Evolutionary conservation across 345 rosid genomes (phyloP).

Genomic region (Combretum micranthum): DNA sequence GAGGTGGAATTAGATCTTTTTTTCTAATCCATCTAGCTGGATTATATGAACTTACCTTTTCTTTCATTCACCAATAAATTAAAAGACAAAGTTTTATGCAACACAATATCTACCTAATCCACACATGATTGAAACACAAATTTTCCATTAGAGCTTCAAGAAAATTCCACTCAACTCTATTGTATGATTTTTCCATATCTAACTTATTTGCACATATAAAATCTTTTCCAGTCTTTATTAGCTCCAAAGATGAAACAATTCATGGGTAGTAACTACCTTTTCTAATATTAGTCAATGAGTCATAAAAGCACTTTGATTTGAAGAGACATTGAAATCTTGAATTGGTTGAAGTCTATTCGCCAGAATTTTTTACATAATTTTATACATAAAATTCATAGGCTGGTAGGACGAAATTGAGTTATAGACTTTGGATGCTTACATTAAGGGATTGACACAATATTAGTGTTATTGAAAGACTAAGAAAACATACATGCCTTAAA

Average conservation of each 20-base stretch:
- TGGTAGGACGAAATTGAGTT: not conserved
- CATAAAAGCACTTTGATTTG: not conserved
- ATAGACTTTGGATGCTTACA: not conserved
- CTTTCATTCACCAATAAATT: too few species aligned
- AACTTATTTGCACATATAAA: not conserved
- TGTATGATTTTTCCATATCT: not conserved
- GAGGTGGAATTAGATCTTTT: not conserved
- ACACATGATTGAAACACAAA: fast-evolving
- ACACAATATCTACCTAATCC: not conserved
- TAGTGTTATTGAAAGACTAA: not conserved
- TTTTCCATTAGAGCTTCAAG: not conserved
- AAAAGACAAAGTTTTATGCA: not conserved
- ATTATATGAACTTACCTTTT: too few species aligned
- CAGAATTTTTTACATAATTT: not conserved
- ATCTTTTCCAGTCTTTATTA: not conserved
- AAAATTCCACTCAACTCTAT: not conserved
- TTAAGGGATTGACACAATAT: not conserved
- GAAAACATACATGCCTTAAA: too few species aligned
- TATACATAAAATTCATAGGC: not conserved
- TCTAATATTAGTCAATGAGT: not conserved
- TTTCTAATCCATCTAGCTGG: too few species aligned
- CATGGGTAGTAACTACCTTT: not conserved
- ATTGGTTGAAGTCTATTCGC: not conserved
- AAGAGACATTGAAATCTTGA: not conserved
- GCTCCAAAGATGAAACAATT: too few species aligned